These are phyloP conservation scores for Aspergillus novoparasiticus DNA, from an alignment of 2,329 filamentous ascomycete species.

Conservation along the genomic window DNA sequence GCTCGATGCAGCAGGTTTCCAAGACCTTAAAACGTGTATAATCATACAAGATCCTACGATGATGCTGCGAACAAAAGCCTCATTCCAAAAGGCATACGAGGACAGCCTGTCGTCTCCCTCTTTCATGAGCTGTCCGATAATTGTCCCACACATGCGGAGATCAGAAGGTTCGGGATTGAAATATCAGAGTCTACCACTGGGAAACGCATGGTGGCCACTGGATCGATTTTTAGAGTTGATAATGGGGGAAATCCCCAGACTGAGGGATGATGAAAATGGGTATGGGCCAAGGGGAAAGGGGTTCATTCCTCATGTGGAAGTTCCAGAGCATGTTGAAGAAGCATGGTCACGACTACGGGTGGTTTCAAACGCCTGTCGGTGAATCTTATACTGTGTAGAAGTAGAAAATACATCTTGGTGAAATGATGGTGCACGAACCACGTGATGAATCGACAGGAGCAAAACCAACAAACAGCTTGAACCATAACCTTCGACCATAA, in stretches of 20 bases:
- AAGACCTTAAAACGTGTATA: constrained; percentile 29
- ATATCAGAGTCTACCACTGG: constrained; percentile 8
- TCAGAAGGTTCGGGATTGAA: constrained; percentile 5
- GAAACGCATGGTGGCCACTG: constrained; percentile 38
- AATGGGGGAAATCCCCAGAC: constrained; percentile 47
- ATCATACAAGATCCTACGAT: constrained; percentile 53
- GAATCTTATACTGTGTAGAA: neutral
- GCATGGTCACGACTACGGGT: constrained; percentile 26
- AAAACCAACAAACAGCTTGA: neutral
- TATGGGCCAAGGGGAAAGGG: constrained; percentile 49
- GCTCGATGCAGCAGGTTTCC: constrained; percentile 34
- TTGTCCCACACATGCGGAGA: constrained; percentile 21
- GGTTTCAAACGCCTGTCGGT: neutral
- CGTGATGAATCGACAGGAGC: neutral
- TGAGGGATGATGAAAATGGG: constrained; percentile 46
- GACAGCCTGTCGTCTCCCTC: constrained; percentile 17
- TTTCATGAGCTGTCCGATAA: constrained; percentile 28
- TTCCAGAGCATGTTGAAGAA: constrained; percentile 39
- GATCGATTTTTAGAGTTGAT: constrained; percentile 46
- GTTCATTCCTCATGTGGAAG: constrained; percentile 49
- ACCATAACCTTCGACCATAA: neutral
- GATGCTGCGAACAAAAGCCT: constrained; percentile 45
- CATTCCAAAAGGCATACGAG: constrained; percentile 44
- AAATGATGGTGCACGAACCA: neutral
- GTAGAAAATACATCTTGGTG: neutral